These are phyloP conservation scores for Primulina tabacum DNA, from an alignment of 257 asterid genomes.

Conservation along the genomic window DNA sequence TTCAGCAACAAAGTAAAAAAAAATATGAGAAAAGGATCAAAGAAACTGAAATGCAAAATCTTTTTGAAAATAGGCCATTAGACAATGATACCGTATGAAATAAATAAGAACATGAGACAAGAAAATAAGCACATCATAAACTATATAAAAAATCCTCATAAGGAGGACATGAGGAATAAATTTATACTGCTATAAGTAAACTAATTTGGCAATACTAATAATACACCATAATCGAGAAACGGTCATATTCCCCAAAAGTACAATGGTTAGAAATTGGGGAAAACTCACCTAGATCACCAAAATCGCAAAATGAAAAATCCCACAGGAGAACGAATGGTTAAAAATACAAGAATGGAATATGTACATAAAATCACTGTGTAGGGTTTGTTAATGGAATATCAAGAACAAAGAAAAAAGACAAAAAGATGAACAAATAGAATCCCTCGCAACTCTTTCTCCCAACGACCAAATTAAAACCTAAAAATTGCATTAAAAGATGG, in stretches of 20 bases:
- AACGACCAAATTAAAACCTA: slow-evolving; percentile 23
- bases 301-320: slow-evolving; percentile 25
- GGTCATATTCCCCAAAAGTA: slow-evolving; percentile 14
- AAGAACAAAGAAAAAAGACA: slow-evolving; percentile 26
- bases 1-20: too few relatives aligned
- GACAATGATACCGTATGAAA: too few relatives aligned
- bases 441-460: neutral
- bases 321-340: neutral
- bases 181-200: neutral
- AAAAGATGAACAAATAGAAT: slow-evolving; percentile 14
- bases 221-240: neutral
- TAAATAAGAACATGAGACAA: slow-evolving; percentile 10
- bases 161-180: neutral
- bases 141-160: neutral
- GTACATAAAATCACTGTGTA: slow-evolving; percentile 11
- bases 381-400: slow-evolving; percentile 29
- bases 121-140: slow-evolving; percentile 18
- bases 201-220: neutral
- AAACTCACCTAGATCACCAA: slow-evolving; percentile 34
- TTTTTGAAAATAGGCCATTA: too few relatives aligned
- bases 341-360: neutral
- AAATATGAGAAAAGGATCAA: too few relatives aligned
- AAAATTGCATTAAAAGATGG: slow-evolving; percentile 3
- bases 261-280: slow-evolving; percentile 3
- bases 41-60: too few relatives aligned